phyloP scores from a whole-genome alignment of 768 basidiomycete species.

The Polyporus arcularius region DNA sequence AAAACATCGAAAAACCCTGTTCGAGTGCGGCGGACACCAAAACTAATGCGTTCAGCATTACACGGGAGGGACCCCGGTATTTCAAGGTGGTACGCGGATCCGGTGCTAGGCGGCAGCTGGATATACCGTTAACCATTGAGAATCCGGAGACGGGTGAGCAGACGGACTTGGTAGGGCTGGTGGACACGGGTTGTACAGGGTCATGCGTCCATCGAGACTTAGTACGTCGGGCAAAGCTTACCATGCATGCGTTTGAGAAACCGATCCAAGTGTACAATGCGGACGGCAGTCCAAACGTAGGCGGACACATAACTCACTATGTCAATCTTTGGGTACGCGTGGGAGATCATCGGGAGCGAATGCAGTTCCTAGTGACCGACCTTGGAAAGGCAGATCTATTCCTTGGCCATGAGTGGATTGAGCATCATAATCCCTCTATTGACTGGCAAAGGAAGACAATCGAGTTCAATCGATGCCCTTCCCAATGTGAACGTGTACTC shows the following conservation, averaged over 20 bases:
- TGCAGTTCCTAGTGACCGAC: constrained; percentile 13
- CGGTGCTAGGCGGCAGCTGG: constrained; percentile 5
- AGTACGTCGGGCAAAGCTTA: constrained; percentile 3
- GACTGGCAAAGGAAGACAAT: constrained; percentile 17
- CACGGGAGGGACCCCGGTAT: neutral
- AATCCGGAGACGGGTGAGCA: constrained; percentile 1
- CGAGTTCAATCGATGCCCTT: constrained; percentile 12
- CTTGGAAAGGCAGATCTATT: constrained; percentile 15
- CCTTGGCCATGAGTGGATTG: constrained; percentile 22
- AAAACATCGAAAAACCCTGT: neutral
- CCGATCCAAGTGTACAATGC: constrained; percentile 18
- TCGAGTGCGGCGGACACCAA: constrained; percentile 5
- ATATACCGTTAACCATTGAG: constrained; percentile 11
- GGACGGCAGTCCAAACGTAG: constrained; percentile 12
- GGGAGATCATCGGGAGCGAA: constrained; percentile 14
- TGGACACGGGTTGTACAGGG: constrained; percentile 28
- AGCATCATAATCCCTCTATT: constrained; percentile 23
- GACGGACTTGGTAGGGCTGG: constrained; percentile 12
- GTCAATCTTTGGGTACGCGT: neutral
- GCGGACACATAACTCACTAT: constrained; percentile 14
- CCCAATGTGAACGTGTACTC: neutral
- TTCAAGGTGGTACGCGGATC: constrained; percentile 15
- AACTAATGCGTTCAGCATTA: constrained; percentile 2
- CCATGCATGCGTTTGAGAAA: neutral
- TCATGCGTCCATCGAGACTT: constrained; percentile 22